Evolutionary conservation across 345 rosid species (phyloP).

Genomic region (Heritiera littoralis): DNA sequence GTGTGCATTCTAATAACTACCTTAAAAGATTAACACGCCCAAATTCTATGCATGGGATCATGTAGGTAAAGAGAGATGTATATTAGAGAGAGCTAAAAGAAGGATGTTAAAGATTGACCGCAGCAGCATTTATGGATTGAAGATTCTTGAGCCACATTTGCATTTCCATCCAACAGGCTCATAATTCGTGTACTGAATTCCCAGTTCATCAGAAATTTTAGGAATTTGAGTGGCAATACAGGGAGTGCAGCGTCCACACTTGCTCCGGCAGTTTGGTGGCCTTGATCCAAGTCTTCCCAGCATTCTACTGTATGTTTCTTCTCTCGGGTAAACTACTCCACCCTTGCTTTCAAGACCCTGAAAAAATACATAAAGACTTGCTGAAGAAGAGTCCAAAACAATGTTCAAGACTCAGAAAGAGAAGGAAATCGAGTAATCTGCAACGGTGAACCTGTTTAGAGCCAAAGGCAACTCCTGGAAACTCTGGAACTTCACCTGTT

Average conservation of each 20-base stretch:
- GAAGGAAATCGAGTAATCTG: not conserved
- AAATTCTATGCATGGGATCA: not conserved
- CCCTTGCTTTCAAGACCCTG: constrained; percentile 7
- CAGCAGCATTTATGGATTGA: constrained; percentile 21
- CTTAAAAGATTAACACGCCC: not conserved
- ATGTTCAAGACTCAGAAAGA: not conserved
- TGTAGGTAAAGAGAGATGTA: not conserved
- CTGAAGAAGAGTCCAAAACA: not conserved
- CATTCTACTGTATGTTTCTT: constrained; percentile 14
- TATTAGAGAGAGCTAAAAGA: not conserved
- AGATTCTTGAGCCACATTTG: constrained; percentile 32
- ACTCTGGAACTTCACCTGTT: constrained; percentile 5
- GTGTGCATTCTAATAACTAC: not conserved
- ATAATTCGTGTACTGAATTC: constrained; percentile 30
- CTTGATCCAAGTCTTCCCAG: constrained; percentile 28
- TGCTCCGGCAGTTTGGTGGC: constrained; percentile 30
- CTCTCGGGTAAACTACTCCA: not conserved
- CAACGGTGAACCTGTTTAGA: not conserved
- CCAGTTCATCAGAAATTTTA: constrained; percentile 15
- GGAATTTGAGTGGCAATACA: constrained; percentile 31
- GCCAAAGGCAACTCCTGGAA: not conserved
- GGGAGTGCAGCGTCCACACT: constrained; percentile 29
- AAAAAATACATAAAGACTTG: not conserved
- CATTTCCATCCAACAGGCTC: constrained; percentile 44
- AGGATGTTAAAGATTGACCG: not conserved